Conservation (phyloP, 352 stramenopile species). For the Thalassiosira oceanica region DNA sequence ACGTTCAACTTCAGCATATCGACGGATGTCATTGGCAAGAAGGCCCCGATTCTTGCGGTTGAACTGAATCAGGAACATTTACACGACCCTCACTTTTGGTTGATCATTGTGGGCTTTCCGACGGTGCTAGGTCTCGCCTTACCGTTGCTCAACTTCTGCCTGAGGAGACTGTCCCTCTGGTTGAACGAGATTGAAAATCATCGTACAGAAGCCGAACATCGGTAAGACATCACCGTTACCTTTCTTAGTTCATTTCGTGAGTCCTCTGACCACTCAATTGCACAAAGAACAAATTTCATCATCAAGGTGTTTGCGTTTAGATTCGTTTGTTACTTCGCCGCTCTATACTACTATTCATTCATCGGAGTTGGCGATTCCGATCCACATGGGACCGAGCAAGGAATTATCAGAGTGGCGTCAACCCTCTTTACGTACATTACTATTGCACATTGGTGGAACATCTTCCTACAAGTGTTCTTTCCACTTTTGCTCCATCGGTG, state of each 20-base stretch:
- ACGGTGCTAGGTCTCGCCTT: slow-evolving; percentile 85
- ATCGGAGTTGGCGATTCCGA: slow-evolving; percentile 80
- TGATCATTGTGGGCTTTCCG: slow-evolving; percentile 72
- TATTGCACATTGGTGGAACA: slow-evolving; percentile 89
- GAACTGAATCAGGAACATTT: slow-evolving; percentile 63
- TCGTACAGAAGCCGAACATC: slow-evolving; percentile 93
- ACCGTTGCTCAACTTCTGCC: slow-evolving; percentile 90
- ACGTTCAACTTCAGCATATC: slow-evolving; percentile 53
- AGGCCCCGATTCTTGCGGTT: slow-evolving; percentile 52
- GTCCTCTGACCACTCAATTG: too few species aligned
- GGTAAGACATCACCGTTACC: too few species aligned
- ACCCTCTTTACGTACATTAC: slow-evolving; percentile 90
- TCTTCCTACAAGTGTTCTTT: slow-evolving; percentile 86
- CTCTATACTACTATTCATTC: slow-evolving; percentile 95
- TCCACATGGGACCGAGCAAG: slow-evolving; percentile 63
- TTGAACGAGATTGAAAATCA: slow-evolving; percentile 97
- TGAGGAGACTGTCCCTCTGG: slow-evolving; percentile 87
- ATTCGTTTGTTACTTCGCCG: slow-evolving; percentile 97
- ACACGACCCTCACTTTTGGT: slow-evolving; percentile 75
- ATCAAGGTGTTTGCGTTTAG: slow-evolving; percentile 98
- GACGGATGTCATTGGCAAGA: slow-evolving; percentile 53
- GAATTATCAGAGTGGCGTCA: slow-evolving; percentile 87
- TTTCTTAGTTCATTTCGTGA: too few species aligned
- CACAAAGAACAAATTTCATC: slow-evolving; percentile 94
- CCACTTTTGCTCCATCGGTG: slow-evolving; percentile 69